Percentiles rank a stretch among this genome's conserved stretches.
phyloP scores from a whole-genome alignment of 345 rosid species.

The Gossypium longicalyx region DNA sequence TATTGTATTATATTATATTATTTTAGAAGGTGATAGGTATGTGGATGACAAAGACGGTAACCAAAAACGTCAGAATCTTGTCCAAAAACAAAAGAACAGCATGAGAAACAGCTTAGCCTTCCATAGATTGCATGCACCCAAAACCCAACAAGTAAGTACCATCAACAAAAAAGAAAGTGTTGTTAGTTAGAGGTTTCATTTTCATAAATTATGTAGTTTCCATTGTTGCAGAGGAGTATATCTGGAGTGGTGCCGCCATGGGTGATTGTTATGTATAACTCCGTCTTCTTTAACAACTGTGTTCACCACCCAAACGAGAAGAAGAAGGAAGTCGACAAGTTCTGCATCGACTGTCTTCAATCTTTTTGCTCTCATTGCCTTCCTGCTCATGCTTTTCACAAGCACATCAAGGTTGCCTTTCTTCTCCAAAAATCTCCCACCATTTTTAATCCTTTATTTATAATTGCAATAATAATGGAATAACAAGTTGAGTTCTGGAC shows the following conservation, averaged over 20 bases:
- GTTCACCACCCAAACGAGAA: conserved; percentile 11
- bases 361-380: conserved; percentile 27
- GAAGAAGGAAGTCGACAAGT: conserved; percentile 31
- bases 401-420: conserved; percentile 15
- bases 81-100: not conserved
- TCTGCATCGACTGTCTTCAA: conserved; percentile 30
- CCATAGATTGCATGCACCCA: conserved; percentile 20
- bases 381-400: conserved; percentile 20
- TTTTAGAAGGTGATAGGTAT: not conserved
- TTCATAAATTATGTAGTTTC: not conserved
- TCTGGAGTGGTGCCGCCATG: conserved; percentile 25
- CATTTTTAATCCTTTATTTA: no score
- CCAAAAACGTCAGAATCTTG: not conserved
- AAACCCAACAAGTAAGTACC: conserved; percentile 5
- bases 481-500: not conserved
- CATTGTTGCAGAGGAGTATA: conserved; percentile 15
- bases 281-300: conserved; percentile 24
- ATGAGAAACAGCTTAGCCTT: conserved; percentile 17
- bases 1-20: no score
- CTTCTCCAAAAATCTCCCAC: not conserved
- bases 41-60: conserved; percentile 7
- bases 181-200: not conserved
- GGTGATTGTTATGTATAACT: conserved; percentile 28
- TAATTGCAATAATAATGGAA: not conserved
- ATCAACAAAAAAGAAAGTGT: no score